Evolutionary conservation across 768 basidiomycete genomes (phyloP).

Genomic region (Psilocybe cyanescens): DNA sequence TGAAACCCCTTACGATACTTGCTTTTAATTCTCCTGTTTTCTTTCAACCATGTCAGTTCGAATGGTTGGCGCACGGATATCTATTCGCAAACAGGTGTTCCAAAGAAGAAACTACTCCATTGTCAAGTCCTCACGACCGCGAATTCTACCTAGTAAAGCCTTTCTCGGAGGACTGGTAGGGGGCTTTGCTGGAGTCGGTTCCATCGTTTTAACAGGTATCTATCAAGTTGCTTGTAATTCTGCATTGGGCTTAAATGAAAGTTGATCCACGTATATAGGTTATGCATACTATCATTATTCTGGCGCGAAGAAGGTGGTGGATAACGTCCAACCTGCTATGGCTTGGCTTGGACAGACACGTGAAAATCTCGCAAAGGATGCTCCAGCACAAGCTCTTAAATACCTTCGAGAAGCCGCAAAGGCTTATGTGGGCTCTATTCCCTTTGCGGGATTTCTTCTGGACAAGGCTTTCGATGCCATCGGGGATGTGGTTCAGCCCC

Average conservation of each 20-base stretch:
- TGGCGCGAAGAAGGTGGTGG: conserved; percentile 38
- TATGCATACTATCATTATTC: conserved; percentile 47
- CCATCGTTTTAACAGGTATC: conserved; percentile 19
- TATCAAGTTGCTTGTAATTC: neutral
- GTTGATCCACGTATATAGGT: conserved; percentile 22
- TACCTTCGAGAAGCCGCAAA: conserved; percentile 44
- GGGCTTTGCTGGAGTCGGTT: conserved; percentile 8
- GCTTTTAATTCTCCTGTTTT: too few species aligned
- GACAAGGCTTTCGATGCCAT: conserved; percentile 48
- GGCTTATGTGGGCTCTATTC: conserved; percentile 42
- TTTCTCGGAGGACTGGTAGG: conserved; percentile 2
- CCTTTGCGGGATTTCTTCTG: conserved; percentile 39
- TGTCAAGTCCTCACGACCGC: neutral
- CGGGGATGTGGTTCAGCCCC: conserved; percentile 38
- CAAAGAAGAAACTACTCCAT: neutral
- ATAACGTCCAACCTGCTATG: conserved; percentile 33
- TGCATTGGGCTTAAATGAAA: too few species aligned
- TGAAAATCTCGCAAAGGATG: conserved; percentile 26
- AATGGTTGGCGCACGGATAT: neutral
- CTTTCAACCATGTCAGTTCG: neutral
- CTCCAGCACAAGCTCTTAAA: conserved; percentile 34
- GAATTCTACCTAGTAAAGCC: neutral
- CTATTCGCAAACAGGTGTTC: neutral
- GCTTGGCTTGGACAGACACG: conserved; percentile 14
- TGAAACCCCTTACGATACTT: too few species aligned